Conservation (phyloP, 441 rosid species). For the Melianthus villosus region DNA sequence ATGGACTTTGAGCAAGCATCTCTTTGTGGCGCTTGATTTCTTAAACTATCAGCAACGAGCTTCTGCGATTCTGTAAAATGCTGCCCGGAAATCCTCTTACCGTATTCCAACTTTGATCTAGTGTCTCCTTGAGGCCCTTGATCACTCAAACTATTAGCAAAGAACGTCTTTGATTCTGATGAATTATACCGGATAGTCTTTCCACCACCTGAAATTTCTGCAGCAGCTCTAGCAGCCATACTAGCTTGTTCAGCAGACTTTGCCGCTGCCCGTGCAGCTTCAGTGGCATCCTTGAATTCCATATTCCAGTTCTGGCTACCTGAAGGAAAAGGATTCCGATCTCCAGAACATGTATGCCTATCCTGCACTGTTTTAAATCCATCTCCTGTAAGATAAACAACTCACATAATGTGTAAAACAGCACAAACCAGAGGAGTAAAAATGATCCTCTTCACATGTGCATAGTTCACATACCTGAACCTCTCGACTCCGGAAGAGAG, state of each 20-base stretch:
- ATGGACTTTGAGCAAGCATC: too few relatives aligned
- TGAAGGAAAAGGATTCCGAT: conserved; percentile 16
- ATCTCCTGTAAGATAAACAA: conserved; percentile 23
- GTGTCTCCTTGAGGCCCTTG: too few relatives aligned
- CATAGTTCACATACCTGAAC: conserved; percentile 27
- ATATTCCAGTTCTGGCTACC: conserved; percentile 45
- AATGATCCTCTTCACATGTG: conserved; percentile 1
- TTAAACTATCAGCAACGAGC: too few relatives aligned
- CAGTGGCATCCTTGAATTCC: conserved; percentile 74
- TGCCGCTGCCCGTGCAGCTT: conserved; percentile 92
- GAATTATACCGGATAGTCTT: too few relatives aligned
- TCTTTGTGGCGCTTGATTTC: too few relatives aligned
- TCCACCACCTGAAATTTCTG: conserved; percentile 66
- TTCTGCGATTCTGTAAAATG: conserved; percentile 23
- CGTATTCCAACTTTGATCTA: too few relatives aligned
- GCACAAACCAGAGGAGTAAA: conserved; percentile 1
- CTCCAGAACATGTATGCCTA: conserved; percentile 23
- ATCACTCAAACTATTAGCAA: too few relatives aligned
- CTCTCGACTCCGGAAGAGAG: conserved; percentile 20
- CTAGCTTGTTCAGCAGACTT: conserved; percentile 93
- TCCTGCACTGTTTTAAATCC: conserved; percentile 20
- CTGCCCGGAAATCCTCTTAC: conserved; percentile 28
- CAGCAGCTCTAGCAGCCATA: conserved; percentile 89
- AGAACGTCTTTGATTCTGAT: too few relatives aligned
- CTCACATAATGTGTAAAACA: conserved; percentile 7